Evolutionary conservation across 2,329 filamentous ascomycete species (phyloP), one percentile per base, ranked within the genome.

Genomic region (Arthrobotrys conoides): DNA sequence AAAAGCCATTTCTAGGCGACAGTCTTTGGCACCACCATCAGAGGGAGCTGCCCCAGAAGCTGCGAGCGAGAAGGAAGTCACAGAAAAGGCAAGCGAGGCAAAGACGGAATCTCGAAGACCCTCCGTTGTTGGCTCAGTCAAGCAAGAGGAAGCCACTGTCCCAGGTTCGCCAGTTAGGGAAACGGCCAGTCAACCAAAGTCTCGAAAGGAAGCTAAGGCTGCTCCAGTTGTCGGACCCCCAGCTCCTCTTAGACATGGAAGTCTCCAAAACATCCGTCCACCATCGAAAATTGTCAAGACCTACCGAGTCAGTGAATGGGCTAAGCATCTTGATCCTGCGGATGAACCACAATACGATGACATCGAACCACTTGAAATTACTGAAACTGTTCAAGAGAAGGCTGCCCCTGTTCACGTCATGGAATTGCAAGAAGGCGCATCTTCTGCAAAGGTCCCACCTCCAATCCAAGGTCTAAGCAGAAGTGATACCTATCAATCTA

Each of bases 251-350:
- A 70, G 70, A 44, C 76, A 79, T 36, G 76, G 63, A 24, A 79
- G 76, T 22, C 70, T 79, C 9, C 69, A 79, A 46, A 44, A 55
- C 36, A 55, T 79, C 33, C 69, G 65, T n/a, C 76, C 76, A 12
- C 76, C 76, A 38, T 96, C 94, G 0, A 91, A 89, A 78, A 89
- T 97, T 8, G 91, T 94, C 0, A 86, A 93, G 83, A 92, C 92
- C 0, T 97, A 96, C 83, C 90, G 95, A 72, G 97, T 94, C 0
- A 97, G 97, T 80, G 95, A 98, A 85, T 98, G 95, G 95, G 93
- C 94, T 0, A 97, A 97, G 84, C 93, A 97, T 83, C 87, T 97
- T 10, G 90, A 90, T 80, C 86, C 88, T 49, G 94, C 95, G 5
- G 94, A 97, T 16, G 85, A 86, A 4, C 93, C 93, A 0, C 88